Evolutionary conservation across 2,329 filamentous ascomycete species (phyloP), one percentile per base, ranked within the genome.

Genomic region (Pseudonectria buxi): DNA sequence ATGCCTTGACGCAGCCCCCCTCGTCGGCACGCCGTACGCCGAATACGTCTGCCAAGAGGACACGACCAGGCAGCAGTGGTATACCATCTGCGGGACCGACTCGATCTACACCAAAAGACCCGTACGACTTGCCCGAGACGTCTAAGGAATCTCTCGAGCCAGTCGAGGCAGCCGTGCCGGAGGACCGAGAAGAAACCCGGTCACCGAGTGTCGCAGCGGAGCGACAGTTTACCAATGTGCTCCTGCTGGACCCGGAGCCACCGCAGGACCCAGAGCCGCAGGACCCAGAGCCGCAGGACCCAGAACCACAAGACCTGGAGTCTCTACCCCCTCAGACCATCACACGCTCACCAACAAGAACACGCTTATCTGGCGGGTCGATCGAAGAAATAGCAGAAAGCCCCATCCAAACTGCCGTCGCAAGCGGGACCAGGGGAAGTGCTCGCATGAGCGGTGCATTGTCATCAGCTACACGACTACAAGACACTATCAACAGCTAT

Each of bases 401-500:
- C 37, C 75, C 76, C 1, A 57, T 47, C 7, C 54, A 71, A 5
- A 22, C 18, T 44, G 73, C 72, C 11, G 75, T 74, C 1, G 75
- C 74, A 3, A 78, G 72, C 43, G 75, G 74, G 2, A 65, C 64
- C 7, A 58, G 72, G 32, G 63, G 66, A 16, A 61, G 52, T 4
- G 50, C 72, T 11, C 56, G 52, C 11, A 48, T 58, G 7, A 57
- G 54, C 24, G 58, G 56, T 1, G 57, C 57, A 2, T 40, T 65
- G 7, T 61, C 57, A 2, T 68, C 63, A 3, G 68, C 63, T 14
- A 54, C 59, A 1, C 60, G 62, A n/a, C 49, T 76, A 12, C 65
- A 70, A 29, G 56, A 62, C 35, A 55, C 63, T 1, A 35, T 71
- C 1, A 46, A 49, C 14, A 49, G 53, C 2, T 55, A 58, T 12